Evolutionary conservation across 1,284 basidiomycete species (phyloP).

Genomic region (Heliocybe sulcata): DNA sequence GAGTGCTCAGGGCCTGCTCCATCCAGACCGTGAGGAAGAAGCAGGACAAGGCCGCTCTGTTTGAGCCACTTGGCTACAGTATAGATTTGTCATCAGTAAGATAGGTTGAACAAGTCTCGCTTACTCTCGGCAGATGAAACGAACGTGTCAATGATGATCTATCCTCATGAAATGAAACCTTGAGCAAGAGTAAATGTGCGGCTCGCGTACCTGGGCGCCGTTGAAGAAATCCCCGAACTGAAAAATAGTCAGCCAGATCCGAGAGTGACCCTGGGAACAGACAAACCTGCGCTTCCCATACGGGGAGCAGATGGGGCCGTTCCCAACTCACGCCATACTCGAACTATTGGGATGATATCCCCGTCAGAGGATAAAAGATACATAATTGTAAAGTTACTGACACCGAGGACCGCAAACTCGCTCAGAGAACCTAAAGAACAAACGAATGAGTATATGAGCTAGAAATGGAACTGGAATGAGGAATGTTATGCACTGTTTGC

Average conservation of each 20-base stretch:
- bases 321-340: constrained; percentile 89
- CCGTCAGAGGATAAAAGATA: constrained; percentile 2
- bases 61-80: constrained; percentile 84
- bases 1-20: constrained; percentile 91
- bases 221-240: constrained; percentile 91
- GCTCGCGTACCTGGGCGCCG: constrained; percentile 56
- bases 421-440: constrained; percentile 65
- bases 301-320: constrained; percentile 67
- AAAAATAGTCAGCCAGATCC: constrained; percentile 2
- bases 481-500: constrained; percentile 64
- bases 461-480: neutral
- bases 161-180: neutral
- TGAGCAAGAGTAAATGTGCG: neutral
- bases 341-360: constrained; percentile 39
- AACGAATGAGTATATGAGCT: neutral
- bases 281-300: constrained; percentile 84
- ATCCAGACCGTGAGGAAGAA: constrained; percentile 83
- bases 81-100: constrained; percentile 6
- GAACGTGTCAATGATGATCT: constrained; percentile 85
- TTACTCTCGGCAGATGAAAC: constrained; percentile 76
- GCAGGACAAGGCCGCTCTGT: constrained; percentile 83
- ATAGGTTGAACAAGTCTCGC: constrained; percentile 17
- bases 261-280: neutral
- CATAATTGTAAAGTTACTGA: constrained; percentile 26
- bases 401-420: constrained; percentile 81